Conservation (phyloP, 805 yeast species). For the Yamadazyma olivae region DNA sequence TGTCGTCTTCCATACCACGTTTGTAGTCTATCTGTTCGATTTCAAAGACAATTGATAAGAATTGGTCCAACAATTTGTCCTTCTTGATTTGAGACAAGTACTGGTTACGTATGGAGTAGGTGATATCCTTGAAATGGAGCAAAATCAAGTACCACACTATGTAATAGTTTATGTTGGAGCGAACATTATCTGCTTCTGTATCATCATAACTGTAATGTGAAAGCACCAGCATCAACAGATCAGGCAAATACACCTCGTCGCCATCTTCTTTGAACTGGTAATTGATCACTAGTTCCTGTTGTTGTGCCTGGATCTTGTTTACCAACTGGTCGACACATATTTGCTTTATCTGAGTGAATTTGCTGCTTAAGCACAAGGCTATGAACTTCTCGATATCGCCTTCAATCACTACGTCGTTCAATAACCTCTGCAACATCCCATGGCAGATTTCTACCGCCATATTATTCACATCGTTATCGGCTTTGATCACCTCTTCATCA, state of each 20-base stretch:
- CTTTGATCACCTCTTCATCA: constrained; percentile 15
- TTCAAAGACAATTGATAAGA: constrained; percentile 55
- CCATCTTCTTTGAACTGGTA: constrained; percentile 46
- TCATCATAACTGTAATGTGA: constrained; percentile 25
- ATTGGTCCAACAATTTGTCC: constrained; percentile 40
- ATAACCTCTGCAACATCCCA: constrained; percentile 31
- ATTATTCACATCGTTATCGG: constrained; percentile 34
- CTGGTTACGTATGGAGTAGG: constrained; percentile 59
- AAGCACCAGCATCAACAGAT: constrained; percentile 33
- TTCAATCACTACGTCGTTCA: constrained; percentile 8
- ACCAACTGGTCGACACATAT: constrained; percentile 39
- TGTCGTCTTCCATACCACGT: neutral
- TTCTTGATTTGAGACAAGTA: constrained; percentile 56
- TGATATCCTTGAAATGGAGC: constrained; percentile 58
- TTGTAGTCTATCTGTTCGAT: constrained; percentile 6
- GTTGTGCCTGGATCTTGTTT: constrained; percentile 41
- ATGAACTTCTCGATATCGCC: constrained; percentile 27
- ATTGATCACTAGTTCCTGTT: constrained; percentile 61
- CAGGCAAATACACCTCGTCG: constrained; percentile 35
- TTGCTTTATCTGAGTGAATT: constrained; percentile 36
- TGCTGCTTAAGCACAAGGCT: constrained; percentile 19
- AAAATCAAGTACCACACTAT: constrained; percentile 71
- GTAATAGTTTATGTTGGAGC: constrained; percentile 31
- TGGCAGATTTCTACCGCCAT: constrained; percentile 30
- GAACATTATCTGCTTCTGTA: neutral